phyloP scores from a whole-genome alignment of 2,329 filamentous ascomycete species.

The Diaporthe sp. region DNA sequence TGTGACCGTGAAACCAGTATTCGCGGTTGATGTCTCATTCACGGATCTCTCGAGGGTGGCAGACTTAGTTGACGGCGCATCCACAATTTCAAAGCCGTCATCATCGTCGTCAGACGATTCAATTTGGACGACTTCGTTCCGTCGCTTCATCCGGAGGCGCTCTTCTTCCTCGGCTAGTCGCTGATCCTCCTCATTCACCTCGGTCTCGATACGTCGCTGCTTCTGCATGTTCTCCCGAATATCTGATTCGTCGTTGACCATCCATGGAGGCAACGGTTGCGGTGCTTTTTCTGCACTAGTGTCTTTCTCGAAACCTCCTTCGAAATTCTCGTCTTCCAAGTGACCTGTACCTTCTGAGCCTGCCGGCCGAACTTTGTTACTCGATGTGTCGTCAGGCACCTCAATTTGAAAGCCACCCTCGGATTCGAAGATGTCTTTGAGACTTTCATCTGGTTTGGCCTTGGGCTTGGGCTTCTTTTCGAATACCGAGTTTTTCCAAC shows the following conservation, averaged over 20 bases:
- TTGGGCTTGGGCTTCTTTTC: slow-evolving; percentile 54
- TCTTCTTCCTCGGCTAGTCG: slow-evolving; percentile 70
- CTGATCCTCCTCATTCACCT: slow-evolving; percentile 75
- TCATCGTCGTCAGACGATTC: slow-evolving; percentile 72
- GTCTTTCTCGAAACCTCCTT: slow-evolving; percentile 77
- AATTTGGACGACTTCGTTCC: slow-evolving; percentile 71
- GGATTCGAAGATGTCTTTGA: slow-evolving; percentile 44
- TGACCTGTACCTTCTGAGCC: slow-evolving; percentile 43
- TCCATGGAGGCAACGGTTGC: slow-evolving; percentile 82
- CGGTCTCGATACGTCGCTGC: slow-evolving; percentile 68
- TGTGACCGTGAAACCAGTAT: not conserved
- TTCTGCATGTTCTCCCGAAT: slow-evolving; percentile 75
- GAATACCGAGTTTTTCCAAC: slow-evolving; percentile 75
- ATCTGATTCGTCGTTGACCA: slow-evolving; percentile 74
- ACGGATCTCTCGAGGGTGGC: not conserved
- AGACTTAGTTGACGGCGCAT: slow-evolving; percentile 52
- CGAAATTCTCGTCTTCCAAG: slow-evolving; percentile 54
- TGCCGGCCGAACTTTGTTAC: slow-evolving; percentile 43
- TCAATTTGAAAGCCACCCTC: slow-evolving; percentile 56
- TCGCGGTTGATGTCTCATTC: not conserved
- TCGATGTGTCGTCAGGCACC: slow-evolving; percentile 41
- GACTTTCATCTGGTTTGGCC: slow-evolving; percentile 39
- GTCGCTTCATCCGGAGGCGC: slow-evolving; percentile 57
- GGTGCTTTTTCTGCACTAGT: slow-evolving; percentile 58
- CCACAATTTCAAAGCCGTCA: slow-evolving; percentile 71